Percentiles rank a stretch among this genome's conserved stretches.
These are phyloP conservation scores for Penicillium sumatraense DNA, from an alignment of 2,329 filamentous ascomycete species.

Conservation along the genomic window DNA sequence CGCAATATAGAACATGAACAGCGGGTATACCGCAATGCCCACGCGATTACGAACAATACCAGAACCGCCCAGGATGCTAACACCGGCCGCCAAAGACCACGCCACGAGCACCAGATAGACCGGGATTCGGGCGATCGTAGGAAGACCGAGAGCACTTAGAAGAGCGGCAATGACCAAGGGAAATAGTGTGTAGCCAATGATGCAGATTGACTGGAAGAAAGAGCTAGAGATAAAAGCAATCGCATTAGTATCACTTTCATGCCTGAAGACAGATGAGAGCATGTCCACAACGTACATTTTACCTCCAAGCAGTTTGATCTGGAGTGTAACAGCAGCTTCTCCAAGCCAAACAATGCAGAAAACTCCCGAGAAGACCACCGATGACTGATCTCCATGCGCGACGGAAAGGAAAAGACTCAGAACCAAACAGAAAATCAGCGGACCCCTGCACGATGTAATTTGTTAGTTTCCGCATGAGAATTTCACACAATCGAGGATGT, in stretches of 20 bases:
- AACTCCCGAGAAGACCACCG: constrained; percentile 90
- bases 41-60: constrained; percentile 95
- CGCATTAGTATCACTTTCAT: constrained; percentile 25
- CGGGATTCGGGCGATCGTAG: constrained; percentile 81
- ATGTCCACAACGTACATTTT: constrained; percentile 93
- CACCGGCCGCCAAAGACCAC: constrained; percentile 93
- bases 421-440: constrained; percentile 88
- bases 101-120: constrained; percentile 85
- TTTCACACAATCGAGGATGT: background rate
- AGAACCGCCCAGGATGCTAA: constrained; percentile 93
- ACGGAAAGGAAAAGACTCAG: constrained; percentile 87
- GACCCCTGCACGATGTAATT: constrained; percentile 64
- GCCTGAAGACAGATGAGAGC: background rate
- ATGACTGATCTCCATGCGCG: constrained; percentile 78
- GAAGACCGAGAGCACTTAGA: constrained; percentile 80
- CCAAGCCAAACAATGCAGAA: constrained; percentile 98
- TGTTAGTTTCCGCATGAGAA: background rate
- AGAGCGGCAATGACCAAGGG: constrained; percentile 91
- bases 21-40: constrained; percentile 88
- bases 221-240: constrained; percentile 64
- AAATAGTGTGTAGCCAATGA: constrained; percentile 98
- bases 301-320: constrained; percentile 94
- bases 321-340: constrained; percentile 93
- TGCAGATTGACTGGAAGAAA: constrained; percentile 96
- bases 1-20: constrained; percentile 93